phyloP scores from a whole-genome alignment of 306 rosid genomes.

The Comarum palustre region DNA sequence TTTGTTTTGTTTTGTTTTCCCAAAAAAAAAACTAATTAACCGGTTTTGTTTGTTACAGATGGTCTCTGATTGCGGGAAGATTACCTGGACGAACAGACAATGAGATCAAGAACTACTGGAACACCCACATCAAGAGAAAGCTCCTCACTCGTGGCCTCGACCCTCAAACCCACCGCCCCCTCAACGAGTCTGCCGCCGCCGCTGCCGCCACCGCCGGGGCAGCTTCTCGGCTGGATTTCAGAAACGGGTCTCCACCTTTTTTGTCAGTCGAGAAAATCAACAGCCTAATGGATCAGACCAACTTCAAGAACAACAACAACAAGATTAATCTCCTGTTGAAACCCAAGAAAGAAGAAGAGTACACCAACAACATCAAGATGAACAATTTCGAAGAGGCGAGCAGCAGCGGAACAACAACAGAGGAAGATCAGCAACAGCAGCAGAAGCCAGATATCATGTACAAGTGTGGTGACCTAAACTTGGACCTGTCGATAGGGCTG shows the following conservation, averaged over 20 bases:
- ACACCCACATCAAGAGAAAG: slow-evolving; percentile 70
- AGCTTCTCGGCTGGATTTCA: slow-evolving; percentile 25
- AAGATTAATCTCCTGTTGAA: slow-evolving; percentile 1
- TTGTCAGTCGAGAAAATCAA: slow-evolving; percentile 27
- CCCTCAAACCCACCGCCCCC: slow-evolving; percentile 64
- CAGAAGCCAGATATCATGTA: neutral
- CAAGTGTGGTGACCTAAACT: slow-evolving; percentile 29
- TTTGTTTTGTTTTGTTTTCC: neutral
- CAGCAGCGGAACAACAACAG: slow-evolving; percentile 55
- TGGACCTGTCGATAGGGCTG: slow-evolving; percentile 63
- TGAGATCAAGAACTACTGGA: slow-evolving; percentile 74
- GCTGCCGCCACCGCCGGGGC: neutral
- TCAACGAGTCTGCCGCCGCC: slow-evolving; percentile 29
- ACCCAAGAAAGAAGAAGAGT: slow-evolving; percentile 16
- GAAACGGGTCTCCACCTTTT: slow-evolving; percentile 27
- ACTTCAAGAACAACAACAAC: slow-evolving; percentile 5
- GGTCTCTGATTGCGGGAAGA: slow-evolving; percentile 69
- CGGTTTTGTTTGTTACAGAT: slow-evolving; percentile 24
- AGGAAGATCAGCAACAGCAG: slow-evolving; percentile 31
- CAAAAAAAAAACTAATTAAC: neutral
- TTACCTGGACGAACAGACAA: slow-evolving; percentile 75
- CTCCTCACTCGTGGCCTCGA: slow-evolving; percentile 56
- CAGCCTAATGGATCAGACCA: slow-evolving; percentile 11
- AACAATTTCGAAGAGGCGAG: slow-evolving; percentile 27
- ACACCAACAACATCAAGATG: neutral